phyloP scores from a whole-genome alignment of 1,284 basidiomycete species.

The Sporisorium sorghi region DNA sequence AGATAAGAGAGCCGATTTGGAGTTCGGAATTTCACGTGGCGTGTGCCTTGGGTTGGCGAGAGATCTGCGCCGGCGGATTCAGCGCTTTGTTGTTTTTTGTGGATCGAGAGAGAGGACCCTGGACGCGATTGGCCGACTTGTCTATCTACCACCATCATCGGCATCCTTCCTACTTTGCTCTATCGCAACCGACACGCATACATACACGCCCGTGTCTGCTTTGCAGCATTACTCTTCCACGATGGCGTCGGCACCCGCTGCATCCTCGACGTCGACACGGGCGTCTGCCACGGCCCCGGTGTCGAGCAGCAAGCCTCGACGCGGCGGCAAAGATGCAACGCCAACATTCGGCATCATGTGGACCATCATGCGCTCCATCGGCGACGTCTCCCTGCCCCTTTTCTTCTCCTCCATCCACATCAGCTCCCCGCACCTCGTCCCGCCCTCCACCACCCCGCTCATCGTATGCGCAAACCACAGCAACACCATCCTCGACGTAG shows the following conservation, averaged over 20 bases:
- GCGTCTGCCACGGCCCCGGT: constrained; percentile 19
- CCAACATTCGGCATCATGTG: constrained; percentile 56
- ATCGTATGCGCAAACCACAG: constrained; percentile 71
- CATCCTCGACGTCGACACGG: neutral
- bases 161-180: neutral
- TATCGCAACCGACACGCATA: neutral
- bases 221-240: neutral
- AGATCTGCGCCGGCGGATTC: constrained; percentile 7
- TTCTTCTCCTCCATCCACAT: constrained; percentile 54
- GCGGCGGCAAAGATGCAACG: constrained; percentile 1
- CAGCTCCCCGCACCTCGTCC: constrained; percentile 25
- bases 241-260: constrained; percentile 15
- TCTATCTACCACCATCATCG: neutral
- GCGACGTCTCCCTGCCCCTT: constrained; percentile 47
- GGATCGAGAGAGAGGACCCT: constrained; percentile 1
- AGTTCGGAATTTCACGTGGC: constrained; percentile 3
- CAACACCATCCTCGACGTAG: constrained; percentile 70
- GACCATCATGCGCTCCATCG: constrained; percentile 57
- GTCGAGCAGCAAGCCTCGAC: too few species aligned
- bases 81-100: neutral
- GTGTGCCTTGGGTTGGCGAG: neutral
- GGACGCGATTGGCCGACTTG: neutral
- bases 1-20: too few species aligned
- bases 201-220: constrained; percentile 7
- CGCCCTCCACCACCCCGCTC: constrained; percentile 35